Evolutionary conservation across 805 yeast genomes (phyloP).

Genomic region (Candida broadrunensis): DNA sequence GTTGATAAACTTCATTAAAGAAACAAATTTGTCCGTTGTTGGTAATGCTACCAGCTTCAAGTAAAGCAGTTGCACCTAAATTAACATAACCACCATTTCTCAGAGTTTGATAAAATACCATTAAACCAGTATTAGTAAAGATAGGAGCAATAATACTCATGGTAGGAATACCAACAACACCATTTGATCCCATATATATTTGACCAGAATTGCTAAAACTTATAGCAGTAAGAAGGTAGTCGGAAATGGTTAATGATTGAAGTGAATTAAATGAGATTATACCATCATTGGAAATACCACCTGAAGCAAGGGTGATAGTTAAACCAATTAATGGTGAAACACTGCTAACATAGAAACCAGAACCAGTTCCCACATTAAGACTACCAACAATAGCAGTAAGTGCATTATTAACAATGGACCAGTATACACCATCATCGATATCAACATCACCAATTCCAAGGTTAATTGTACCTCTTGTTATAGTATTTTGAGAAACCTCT

Average conservation of each 20-base stretch:
- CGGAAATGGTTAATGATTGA: slow-evolving; percentile 13
- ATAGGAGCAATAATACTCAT: slow-evolving; percentile 10
- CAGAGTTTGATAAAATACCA: slow-evolving; percentile 11
- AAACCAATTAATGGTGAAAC: slow-evolving; percentile 12
- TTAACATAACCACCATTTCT: slow-evolving; percentile 10
- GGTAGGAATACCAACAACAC: slow-evolving; percentile 12
- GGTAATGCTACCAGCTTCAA: slow-evolving; percentile 9
- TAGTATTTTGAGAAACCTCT: background rate
- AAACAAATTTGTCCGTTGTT: slow-evolving; percentile 28
- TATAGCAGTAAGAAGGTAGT: slow-evolving; percentile 12
- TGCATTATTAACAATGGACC: slow-evolving; percentile 23
- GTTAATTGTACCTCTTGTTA: background rate
- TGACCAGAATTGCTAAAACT: slow-evolving; percentile 21
- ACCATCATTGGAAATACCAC: slow-evolving; percentile 16
- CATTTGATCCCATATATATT: slow-evolving; percentile 20
- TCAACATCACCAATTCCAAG: background rate
- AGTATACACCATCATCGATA: slow-evolving; percentile 5
- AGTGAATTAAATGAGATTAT: slow-evolving; percentile 20
- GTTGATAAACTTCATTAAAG: slow-evolving; percentile 17
- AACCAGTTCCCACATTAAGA: slow-evolving; percentile 17
- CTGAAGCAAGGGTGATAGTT: slow-evolving; percentile 11
- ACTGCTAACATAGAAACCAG: slow-evolving; percentile 22
- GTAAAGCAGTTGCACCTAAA: slow-evolving; percentile 11
- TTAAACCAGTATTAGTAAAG: slow-evolving; percentile 17
- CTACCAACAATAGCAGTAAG: slow-evolving; percentile 18